phyloP scores from a whole-genome alignment of 2,329 filamentous ascomycete species.

The Ambrosiella xylebori region DNA sequence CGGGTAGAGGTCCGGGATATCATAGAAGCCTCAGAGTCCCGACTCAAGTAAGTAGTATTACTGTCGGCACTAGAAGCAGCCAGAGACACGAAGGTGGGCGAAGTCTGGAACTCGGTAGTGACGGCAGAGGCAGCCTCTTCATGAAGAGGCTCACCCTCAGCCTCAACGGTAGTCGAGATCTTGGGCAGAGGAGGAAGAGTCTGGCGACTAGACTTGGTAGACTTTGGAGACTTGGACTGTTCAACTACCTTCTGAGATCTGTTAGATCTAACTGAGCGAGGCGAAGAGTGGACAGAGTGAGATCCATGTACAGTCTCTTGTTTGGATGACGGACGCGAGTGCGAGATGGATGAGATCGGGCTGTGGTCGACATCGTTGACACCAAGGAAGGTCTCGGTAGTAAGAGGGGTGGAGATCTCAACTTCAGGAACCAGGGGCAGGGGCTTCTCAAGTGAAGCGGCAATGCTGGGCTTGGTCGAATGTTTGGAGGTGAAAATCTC shows the following conservation, averaged over 20 bases:
- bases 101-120: conserved; percentile 29
- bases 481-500: conserved; percentile 16
- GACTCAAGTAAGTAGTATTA: conserved; percentile 60
- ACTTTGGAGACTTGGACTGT: background rate
- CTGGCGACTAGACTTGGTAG: conserved; percentile 24
- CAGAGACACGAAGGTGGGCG: conserved; percentile 45
- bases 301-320: conserved; percentile 16
- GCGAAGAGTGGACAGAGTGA: background rate
- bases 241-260: background rate
- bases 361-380: conserved; percentile 1
- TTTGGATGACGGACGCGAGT: conserved; percentile 24
- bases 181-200: conserved; percentile 39
- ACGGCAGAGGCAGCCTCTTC: conserved; percentile 7
- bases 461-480: conserved; percentile 22
- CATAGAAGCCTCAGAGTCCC: conserved; percentile 65
- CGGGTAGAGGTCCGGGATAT: conserved; percentile 71
- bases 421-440: conserved; percentile 42
- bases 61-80: conserved; percentile 63
- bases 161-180: conserved; percentile 33
- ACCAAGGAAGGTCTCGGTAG: conserved; percentile 15
- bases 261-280: background rate
- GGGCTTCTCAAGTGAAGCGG: conserved; percentile 43
- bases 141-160: conserved; percentile 26
- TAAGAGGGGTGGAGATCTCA: conserved; percentile 28
- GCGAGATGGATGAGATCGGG: conserved; percentile 1